phyloP scores from a whole-genome alignment of 2,329 filamentous ascomycete genomes.

The Neonectria coccinea region DNA sequence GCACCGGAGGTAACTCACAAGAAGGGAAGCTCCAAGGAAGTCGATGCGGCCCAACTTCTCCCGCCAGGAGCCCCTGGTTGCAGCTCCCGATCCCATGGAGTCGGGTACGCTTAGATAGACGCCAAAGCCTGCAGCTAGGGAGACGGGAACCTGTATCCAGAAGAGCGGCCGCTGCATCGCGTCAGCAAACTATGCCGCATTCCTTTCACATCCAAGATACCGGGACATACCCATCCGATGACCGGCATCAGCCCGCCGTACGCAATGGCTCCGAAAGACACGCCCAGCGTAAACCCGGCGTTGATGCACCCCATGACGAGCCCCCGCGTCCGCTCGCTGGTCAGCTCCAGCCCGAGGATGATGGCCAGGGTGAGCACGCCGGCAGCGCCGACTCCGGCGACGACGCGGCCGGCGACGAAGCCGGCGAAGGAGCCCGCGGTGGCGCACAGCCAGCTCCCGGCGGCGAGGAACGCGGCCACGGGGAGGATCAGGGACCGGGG shows the following conservation, averaged over 20 bases:
- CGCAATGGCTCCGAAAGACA: conserved; percentile 77
- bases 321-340: conserved; percentile 74
- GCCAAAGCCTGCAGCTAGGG: conserved; percentile 69
- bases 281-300: conserved; percentile 76
- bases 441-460: conserved; percentile 75
- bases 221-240: conserved; percentile 75
- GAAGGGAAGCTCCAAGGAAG: conserved; percentile 76
- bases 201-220: neutral
- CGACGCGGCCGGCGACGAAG: conserved; percentile 76
- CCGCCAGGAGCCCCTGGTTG: conserved; percentile 48
- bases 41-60: conserved; percentile 76
- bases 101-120: conserved; percentile 75
- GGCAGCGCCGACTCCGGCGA: conserved; percentile 77
- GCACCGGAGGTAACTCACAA: conserved; percentile 59
- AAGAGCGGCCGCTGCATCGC: conserved; percentile 74
- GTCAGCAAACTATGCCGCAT: conserved; percentile 24
- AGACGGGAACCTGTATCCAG: conserved; percentile 75
- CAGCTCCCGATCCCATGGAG: conserved; percentile 23
- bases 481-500: conserved; percentile 73
- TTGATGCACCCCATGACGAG: conserved; percentile 81
- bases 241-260: conserved; percentile 72
- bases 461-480: conserved; percentile 67
- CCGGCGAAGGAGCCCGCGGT: conserved; percentile 66
- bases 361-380: conserved; percentile 79
- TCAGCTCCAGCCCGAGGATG: conserved; percentile 81